Evolutionary conservation across 805 yeast species (phyloP), one percentile per base, ranked within the genome.

Genomic region (Lachancea nothofagi): DNA sequence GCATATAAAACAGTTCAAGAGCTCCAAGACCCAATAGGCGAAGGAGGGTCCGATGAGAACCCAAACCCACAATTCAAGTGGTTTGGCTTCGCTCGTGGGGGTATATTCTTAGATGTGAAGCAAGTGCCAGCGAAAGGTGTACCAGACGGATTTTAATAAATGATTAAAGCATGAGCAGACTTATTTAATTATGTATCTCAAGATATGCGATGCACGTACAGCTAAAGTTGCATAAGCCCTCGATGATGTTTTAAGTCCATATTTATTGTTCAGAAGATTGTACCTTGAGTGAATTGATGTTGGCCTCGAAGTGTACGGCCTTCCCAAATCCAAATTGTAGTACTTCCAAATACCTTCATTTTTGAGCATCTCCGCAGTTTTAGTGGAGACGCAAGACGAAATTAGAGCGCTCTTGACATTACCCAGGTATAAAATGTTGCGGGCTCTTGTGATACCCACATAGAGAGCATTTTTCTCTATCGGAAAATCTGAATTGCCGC

Each of bases 51-150:
- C 33, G 57, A 67, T 20, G 71, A 71, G 17, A 55, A 57, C 43
- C 64, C 70, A 46, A 66, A 38, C 7, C 55, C 57, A 4, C 47
- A 38, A 17, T 54, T 38, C 35, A 50, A 51, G 54, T 70, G 86
- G 86, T 49, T 64, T 43, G 74, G 73, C 20, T 70, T 61, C 34
- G 69, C 68, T 21, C 62, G 65, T 36, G 76, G 76, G 35, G 78
- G 67, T 56, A 54, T 80, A 60, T 68, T 68, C 57, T 36, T 72
- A 48, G 58, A 69, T 50, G 45, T 61, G 46, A 36, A 62, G 45
- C 43, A 61, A 63, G 65, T 71, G 37, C 87, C 79, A 48, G 96
- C 96, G 0, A 74, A 74, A 45, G 96, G 95, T 6, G 96, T 87
- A 9, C 96, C 96, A 2, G 83, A 80, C 38, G 94, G 94, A 6